phyloP scores from a whole-genome alignment of 1,284 basidiomycete species.

The Cystobasidiaceae sp. region DNA sequence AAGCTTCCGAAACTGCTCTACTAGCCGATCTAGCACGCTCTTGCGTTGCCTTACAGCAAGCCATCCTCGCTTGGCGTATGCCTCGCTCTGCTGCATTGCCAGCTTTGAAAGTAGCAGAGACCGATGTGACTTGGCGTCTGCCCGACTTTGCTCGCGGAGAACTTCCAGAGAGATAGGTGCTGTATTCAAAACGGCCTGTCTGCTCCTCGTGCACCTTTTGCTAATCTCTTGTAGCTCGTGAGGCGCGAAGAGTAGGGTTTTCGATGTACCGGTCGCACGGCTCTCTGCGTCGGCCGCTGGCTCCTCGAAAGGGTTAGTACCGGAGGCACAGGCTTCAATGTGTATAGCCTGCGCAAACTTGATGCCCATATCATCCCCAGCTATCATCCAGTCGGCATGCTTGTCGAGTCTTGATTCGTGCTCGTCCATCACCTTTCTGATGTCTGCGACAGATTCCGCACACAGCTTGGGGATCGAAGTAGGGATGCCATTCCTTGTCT shows the following conservation, averaged over 20 bases:
- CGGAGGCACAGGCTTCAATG: background rate
- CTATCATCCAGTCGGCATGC: background rate
- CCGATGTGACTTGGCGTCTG: background rate
- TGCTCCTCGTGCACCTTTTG: background rate
- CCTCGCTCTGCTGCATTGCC: background rate
- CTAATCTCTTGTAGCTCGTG: background rate
- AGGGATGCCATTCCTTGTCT: too few relatives aligned
- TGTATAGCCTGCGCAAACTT: background rate
- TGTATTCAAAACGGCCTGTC: background rate
- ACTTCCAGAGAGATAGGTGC: background rate
- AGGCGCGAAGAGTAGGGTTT: background rate
- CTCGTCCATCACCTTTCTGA: background rate
- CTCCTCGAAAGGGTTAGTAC: background rate
- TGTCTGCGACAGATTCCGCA: background rate
- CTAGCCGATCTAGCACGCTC: background rate
- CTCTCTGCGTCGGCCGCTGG: background rate
- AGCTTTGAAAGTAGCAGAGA: background rate
- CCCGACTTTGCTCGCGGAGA: background rate
- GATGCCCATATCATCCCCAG: background rate
- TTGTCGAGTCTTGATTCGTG: background rate
- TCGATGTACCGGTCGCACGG: background rate
- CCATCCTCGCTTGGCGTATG: background rate
- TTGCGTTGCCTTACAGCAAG: background rate
- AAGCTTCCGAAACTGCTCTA: background rate
- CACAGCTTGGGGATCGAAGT: background rate